A percentile compares a stretch with the other conserved stretches of the same genome.
Evolutionary conservation across 768 basidiomycete species (phyloP).

Genomic region (Ramaria sp.): DNA sequence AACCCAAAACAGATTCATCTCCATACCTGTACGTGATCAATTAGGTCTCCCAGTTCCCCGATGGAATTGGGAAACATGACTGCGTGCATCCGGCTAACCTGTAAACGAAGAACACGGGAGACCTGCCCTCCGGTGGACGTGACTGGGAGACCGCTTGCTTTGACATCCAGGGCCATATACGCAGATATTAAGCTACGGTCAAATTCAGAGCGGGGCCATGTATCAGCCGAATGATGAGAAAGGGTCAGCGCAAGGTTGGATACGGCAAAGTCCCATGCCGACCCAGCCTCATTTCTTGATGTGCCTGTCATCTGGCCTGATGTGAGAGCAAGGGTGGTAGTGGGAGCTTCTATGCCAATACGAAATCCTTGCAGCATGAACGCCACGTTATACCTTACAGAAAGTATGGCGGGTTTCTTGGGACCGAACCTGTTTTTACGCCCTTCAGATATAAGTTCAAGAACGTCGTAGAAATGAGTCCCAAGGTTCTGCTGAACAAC

Average conservation of each 20-base stretch:
- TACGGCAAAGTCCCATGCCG: constrained; percentile 58
- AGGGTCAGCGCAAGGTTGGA: constrained; percentile 78
- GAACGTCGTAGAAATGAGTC: constrained; percentile 75
- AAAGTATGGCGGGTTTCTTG: constrained; percentile 6
- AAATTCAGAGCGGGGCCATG: constrained; percentile 29
- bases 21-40: constrained; percentile 71
- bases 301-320: constrained; percentile 64
- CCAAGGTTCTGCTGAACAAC: constrained; percentile 84
- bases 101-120: constrained; percentile 32
- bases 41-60: constrained; percentile 79
- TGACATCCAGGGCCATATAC: constrained; percentile 74
- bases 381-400: constrained; percentile 33
- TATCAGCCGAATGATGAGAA: constrained; percentile 40
- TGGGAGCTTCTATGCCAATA: constrained; percentile 62
- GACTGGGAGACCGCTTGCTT: constrained; percentile 20
- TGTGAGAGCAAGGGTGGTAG: constrained; percentile 65
- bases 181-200: constrained; percentile 61
- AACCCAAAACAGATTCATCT: background rate
- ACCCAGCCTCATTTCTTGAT: constrained; percentile 32
- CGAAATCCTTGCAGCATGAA: constrained; percentile 62
- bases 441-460: constrained; percentile 52
- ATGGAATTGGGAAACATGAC: constrained; percentile 93
- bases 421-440: constrained; percentile 23
- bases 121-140: background rate
- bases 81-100: constrained; percentile 72